Percentiles rank a stretch among this genome's conserved stretches.
These are phyloP conservation scores for Candida sonorensis DNA, from an alignment of 805 yeast genomes.

Conservation along the genomic window DNA sequence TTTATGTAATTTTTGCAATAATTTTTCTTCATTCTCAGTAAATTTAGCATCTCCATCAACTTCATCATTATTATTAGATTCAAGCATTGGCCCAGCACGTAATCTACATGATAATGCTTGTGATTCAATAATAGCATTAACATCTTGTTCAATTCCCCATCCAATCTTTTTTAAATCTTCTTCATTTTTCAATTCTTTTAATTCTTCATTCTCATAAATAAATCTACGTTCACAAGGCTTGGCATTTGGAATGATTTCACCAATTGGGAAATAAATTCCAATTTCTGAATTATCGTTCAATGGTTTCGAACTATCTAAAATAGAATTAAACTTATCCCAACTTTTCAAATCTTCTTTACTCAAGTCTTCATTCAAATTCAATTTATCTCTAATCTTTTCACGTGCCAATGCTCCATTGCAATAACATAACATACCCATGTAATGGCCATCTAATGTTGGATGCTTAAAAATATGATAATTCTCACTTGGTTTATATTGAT, in stretches of 20 bases:
- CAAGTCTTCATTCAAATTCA: slow-evolving; percentile 65
- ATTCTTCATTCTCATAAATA: slow-evolving; percentile 22
- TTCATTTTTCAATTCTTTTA: slow-evolving; percentile 9
- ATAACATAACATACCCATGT: slow-evolving; percentile 94
- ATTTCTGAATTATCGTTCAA: slow-evolving; percentile 36
- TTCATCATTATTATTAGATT: slow-evolving; percentile 18
- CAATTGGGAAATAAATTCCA: slow-evolving; percentile 80
- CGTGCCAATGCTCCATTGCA: slow-evolving; percentile 88
- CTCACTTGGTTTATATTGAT: slow-evolving; percentile 68
- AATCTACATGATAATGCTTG: slow-evolving; percentile 82
- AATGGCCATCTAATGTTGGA: slow-evolving; percentile 69
- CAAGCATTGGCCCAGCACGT: slow-evolving; percentile 72
- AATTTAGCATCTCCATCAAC: background rate
- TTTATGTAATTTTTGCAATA: slow-evolving; percentile 14
- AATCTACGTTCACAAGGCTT: slow-evolving; percentile 55
- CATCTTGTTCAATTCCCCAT: slow-evolving; percentile 59
- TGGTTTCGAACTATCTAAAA: slow-evolving; percentile 34
- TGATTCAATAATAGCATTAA: slow-evolving; percentile 70
- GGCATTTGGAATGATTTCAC: slow-evolving; percentile 88
- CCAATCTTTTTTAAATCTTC: slow-evolving; percentile 25
- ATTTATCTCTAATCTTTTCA: slow-evolving; percentile 60
- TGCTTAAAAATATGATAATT: slow-evolving; percentile 83
- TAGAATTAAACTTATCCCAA: slow-evolving; percentile 59
- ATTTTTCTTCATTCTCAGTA: slow-evolving; percentile 12
- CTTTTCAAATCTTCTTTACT: slow-evolving; percentile 27